Base-by-base conservation (phyloP, 768 basidiomycete genomes). In the Amanita exitialis region DNA sequence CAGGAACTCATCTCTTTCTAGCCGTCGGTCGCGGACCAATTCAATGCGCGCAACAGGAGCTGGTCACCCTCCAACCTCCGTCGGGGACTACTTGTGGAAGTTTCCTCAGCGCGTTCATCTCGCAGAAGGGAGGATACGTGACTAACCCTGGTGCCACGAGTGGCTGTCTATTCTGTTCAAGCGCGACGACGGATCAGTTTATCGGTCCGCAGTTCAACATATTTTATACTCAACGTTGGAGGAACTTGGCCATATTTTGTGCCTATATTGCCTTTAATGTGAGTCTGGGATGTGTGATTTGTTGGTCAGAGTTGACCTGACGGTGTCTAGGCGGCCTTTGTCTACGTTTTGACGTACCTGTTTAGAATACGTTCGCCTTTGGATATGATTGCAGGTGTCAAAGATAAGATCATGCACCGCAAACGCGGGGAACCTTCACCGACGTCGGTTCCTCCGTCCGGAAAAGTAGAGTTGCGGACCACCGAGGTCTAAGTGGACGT, bases 1-100 rank as follows among this genome's bases (percentile, higher is more conserved):
- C 72, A 72, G 56, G 59, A 67, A 36, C 47, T 47, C 53, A 20
- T 59, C 74, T 36, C 45, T 13, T 37, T 21, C n/a, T 53, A 80
- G 82, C 76, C 8, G 59, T 85, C 10, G 81, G 79, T 0, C 68
- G 64, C 6, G 64, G 71, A 44, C 53, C 62, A 1, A 69, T 86
- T 44, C 67, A 63, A 13, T 93, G 91, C 61, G 63, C 82, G 0
- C n/a, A 64, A 0, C 63, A 70, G 45, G 91, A 93, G 61, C 69
- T 78, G n/a, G 76, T 80, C 2, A 69, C 68, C 1, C 60, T 93
- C 54, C 59, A 76, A 4, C 79, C 85, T 1, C 81, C 83, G 3
- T 58, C 67, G 0, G 82, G 81, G 1, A 78, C 72, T 0, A 48
- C 47, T 1, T 90, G 89, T 58, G 62, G 62, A 6, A 41, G 61